phyloP scores from a whole-genome alignment of 768 basidiomycete species.

The Pluteus cervinus region DNA sequence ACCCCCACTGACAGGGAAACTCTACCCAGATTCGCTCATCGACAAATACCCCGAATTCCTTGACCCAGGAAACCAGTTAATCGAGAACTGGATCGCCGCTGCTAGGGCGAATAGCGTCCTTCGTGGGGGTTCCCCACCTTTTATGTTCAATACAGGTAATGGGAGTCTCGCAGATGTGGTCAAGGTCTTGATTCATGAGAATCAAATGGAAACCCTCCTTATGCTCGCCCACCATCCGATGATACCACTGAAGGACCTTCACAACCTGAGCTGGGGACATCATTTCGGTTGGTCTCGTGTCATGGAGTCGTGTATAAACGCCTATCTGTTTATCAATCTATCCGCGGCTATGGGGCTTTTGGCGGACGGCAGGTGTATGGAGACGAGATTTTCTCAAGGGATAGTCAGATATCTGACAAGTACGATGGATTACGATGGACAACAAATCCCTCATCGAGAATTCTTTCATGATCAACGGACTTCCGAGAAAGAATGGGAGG shows the following conservation, averaged over 20 bases:
- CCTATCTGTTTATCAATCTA: conserved; percentile 32
- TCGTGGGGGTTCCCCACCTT: not conserved
- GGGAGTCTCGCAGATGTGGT: conserved; percentile 27
- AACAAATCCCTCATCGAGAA: conserved; percentile 22
- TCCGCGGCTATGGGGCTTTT: conserved; percentile 22
- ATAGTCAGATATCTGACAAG: conserved; percentile 12
- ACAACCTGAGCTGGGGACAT: conserved; percentile 22
- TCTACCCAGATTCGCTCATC: conserved; percentile 25
- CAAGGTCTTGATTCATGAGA: conserved; percentile 28
- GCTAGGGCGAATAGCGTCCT: conserved; percentile 2
- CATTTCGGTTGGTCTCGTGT: conserved; percentile 27
- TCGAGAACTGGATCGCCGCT: conserved; percentile 26
- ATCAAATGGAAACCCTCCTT: conserved; percentile 23
- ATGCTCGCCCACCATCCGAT: conserved; percentile 31
- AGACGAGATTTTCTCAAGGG: conserved; percentile 13
- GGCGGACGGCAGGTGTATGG: conserved; percentile 19
- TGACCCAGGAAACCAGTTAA: conserved; percentile 20
- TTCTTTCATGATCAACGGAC: conserved; percentile 15
- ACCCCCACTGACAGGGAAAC: conserved; percentile 11
- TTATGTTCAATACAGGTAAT: conserved; percentile 14
- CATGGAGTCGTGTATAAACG: conserved; percentile 19
- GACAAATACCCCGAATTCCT: conserved; percentile 23
- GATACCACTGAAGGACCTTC: conserved; percentile 20
- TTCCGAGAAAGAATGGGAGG: conserved; percentile 1
- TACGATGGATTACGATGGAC: conserved; percentile 22